Conservation (phyloP, 2,329 filamentous ascomycete genomes). For the Stemphylium beticola region DNA sequence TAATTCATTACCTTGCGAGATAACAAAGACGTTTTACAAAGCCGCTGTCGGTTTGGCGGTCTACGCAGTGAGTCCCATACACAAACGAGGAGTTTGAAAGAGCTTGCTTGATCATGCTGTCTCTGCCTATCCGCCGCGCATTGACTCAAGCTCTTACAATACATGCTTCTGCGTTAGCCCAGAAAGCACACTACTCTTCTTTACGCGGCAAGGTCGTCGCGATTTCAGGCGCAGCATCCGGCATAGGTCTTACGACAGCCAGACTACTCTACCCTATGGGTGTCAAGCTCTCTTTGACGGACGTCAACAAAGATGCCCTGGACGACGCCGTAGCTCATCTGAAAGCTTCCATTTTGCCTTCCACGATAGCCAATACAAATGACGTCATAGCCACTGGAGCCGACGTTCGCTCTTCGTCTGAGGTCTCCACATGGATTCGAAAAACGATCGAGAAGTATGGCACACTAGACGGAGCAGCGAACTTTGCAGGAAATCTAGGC, state of each 20-base stretch:
- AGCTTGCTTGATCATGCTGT: too few species aligned
- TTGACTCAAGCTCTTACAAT: too few species aligned
- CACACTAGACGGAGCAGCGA: constrained; percentile 49
- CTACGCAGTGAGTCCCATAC: too few species aligned
- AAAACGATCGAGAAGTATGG: constrained; percentile 44
- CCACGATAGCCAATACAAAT: neutral
- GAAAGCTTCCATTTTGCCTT: neutral
- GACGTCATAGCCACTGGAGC: neutral
- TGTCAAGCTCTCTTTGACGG: constrained; percentile 25
- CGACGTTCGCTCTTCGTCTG: neutral
- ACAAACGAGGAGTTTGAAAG: too few species aligned
- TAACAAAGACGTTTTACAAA: too few species aligned
- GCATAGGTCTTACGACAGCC: constrained; percentile 56
- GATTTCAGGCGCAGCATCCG: constrained; percentile 36
- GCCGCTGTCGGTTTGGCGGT: too few species aligned
- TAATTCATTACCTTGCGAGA: too few species aligned
- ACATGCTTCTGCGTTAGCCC: neutral
- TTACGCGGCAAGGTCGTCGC: neutral
- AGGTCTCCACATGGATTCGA: constrained; percentile 52
- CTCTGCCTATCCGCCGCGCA: too few species aligned
- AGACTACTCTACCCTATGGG: constrained; percentile 54
- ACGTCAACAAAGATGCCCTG: constrained; percentile 47
- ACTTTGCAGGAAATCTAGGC: constrained; percentile 44
- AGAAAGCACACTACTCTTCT: neutral
- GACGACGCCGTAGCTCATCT: neutral